These are phyloP conservation scores for Akebia trifoliata DNA, from an alignment of 164 flowering plant genomes.

Conservation along the genomic window DNA sequence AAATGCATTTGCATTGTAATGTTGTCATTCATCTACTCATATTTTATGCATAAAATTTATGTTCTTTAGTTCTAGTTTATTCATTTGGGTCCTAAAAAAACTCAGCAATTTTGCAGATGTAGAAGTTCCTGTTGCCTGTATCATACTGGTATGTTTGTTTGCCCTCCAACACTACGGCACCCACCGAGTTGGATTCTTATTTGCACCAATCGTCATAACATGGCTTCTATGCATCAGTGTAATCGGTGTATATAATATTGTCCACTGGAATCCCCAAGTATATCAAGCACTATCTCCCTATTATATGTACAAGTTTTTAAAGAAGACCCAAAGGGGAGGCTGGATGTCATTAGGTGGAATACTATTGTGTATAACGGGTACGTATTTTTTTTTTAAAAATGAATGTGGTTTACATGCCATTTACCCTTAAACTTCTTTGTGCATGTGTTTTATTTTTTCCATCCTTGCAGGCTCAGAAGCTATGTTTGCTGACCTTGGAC, in stretches of 20 bases:
- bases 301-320: constrained; percentile 78
- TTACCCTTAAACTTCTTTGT: neutral
- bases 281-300: constrained; percentile 85
- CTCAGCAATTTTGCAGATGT: constrained; percentile 50
- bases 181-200: constrained; percentile 81
- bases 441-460: constrained; percentile 1
- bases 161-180: constrained; percentile 97
- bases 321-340: constrained; percentile 81
- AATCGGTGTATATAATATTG: constrained; percentile 77
- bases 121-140: constrained; percentile 83
- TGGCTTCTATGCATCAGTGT: constrained; percentile 90
- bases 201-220: constrained; percentile 78
- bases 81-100: neutral
- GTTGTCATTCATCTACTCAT: neutral
- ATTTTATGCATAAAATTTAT: too few relatives aligned
- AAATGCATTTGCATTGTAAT: neutral
- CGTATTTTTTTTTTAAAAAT: neutral
- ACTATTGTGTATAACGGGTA: constrained; percentile 86
- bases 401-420: neutral
- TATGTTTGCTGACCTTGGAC: constrained; percentile 98
- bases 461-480: constrained; percentile 81
- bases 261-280: constrained; percentile 80
- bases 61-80: constrained; percentile 1
- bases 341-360: constrained; percentile 93
- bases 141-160: constrained; percentile 71